Evolutionary conservation across 139 green algal species (phyloP), one percentile per base, ranked within the genome.

Genomic region (Chlamydomonas eustigma): DNA sequence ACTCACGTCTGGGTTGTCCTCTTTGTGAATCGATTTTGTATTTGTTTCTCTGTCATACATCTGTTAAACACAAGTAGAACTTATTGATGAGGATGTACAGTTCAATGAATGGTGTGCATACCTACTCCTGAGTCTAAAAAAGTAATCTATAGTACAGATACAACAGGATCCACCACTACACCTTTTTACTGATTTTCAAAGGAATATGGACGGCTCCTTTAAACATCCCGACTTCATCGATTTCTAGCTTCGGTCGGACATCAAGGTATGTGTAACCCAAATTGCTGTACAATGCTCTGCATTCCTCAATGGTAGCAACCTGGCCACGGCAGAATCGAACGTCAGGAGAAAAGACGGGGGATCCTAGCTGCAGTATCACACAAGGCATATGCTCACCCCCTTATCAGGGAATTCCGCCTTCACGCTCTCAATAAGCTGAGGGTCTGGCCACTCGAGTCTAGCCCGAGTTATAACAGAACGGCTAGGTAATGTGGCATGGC

Each of bases 251-350:
- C 0, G 86, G 83, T 51, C 91, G 85, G 50, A 96, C 91, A 80
- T 96, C 91, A 35, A 96, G 81, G 80, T 91, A 95, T 2, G 73
- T 87, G 65, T 89, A 96, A 28, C 89, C 90, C 32, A 37, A 35
- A 33, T 70, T 66, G 30, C 6, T 25, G 34, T 39, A 44, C 30
- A 67, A 64, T 2, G 28, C 65, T 6, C 28, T 6, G 30, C 4
- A 6, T 24, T 74, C 65, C 31, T 72, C 65, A 4, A 72, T 31
- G 24, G 28, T 72, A 4, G 65, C 65, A 35, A 70, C 58, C 58
- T 70, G 58, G 32, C 6, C 58, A 70, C n/a, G n/a, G n/a, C n/a
- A n/a, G 12, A 58, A 58, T 58, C 12, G 18, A 58, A 18, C 44
- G 12, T 18, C 18, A 18, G 12, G 44, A 58, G 44, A 58, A 58